Conservation (phyloP, 2,329 filamentous ascomycete genomes). For the Aureobasidium sp. region DNA sequence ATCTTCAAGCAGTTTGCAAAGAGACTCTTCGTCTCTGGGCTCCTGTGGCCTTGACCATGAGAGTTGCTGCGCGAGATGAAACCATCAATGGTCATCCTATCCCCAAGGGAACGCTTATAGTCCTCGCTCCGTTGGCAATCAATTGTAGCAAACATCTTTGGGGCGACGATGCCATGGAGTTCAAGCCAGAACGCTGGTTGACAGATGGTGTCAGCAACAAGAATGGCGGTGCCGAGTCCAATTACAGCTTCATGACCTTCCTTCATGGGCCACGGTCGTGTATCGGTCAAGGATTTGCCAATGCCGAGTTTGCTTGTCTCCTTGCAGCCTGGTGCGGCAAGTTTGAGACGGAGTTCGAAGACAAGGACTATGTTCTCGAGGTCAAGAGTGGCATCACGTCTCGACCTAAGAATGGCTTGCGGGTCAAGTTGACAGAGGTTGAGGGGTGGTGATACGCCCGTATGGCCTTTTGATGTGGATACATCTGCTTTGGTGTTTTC, state of each 20-base stretch:
- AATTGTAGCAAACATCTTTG: slow-evolving; percentile 63
- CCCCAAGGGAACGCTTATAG: slow-evolving; percentile 60
- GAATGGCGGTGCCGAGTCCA: slow-evolving; percentile 59
- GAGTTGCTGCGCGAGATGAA: slow-evolving; percentile 56
- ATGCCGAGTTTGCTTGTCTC: slow-evolving; percentile 75
- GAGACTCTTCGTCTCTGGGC: slow-evolving; percentile 67
- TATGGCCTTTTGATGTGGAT: background rate
- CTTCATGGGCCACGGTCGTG: slow-evolving; percentile 78
- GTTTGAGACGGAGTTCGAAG: slow-evolving; percentile 61
- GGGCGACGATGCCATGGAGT: slow-evolving; percentile 65
- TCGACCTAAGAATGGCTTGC: slow-evolving; percentile 62
- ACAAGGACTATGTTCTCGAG: slow-evolving; percentile 50
- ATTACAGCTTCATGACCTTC: slow-evolving; percentile 74
- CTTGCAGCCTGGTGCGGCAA: slow-evolving; percentile 67
- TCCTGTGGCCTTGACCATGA: slow-evolving; percentile 62
- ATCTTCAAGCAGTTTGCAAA: slow-evolving; percentile 68
- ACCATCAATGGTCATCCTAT: slow-evolving; percentile 56
- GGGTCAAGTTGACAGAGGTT: slow-evolving; percentile 57
- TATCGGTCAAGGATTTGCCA: slow-evolving; percentile 74
- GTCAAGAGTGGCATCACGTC: slow-evolving; percentile 64
- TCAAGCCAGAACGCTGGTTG: slow-evolving; percentile 74
- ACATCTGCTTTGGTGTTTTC: background rate
- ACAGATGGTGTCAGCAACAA: slow-evolving; percentile 45
- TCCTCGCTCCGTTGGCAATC: slow-evolving; percentile 56
- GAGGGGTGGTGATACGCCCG: slow-evolving; percentile 49